Evolutionary conservation across 805 yeast species (phyloP).

Genomic region (Starmerella floricola): DNA sequence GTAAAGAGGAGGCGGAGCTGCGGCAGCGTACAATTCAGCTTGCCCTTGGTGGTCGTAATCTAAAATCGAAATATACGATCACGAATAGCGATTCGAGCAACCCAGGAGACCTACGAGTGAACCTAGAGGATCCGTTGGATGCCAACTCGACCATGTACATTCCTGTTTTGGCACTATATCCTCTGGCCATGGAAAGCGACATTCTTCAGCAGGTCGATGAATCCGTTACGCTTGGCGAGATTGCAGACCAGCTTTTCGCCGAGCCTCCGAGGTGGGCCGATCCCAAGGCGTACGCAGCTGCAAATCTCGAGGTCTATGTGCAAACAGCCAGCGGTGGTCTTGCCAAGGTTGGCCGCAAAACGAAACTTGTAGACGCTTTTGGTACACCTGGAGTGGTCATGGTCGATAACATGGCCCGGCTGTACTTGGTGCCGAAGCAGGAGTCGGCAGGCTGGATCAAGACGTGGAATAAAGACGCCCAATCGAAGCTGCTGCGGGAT

Average conservation of each 20-base stretch:
- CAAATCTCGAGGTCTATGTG: conserved; percentile 58
- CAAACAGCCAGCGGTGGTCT: conserved; percentile 78
- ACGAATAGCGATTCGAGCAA: conserved; percentile 26
- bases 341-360: conserved; percentile 71
- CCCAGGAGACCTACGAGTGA: conserved; percentile 32
- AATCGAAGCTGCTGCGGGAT: conserved; percentile 10
- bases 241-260: conserved; percentile 47
- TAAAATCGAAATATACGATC: conserved; percentile 7
- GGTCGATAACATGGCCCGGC: conserved; percentile 57
- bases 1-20: conserved; percentile 1
- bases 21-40: conserved; percentile 32
- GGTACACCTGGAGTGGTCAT: conserved; percentile 62
- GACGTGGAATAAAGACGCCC: conserved; percentile 26
- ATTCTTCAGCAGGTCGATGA: conserved; percentile 67
- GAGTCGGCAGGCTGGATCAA: conserved; percentile 53
- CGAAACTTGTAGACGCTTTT: conserved; percentile 51
- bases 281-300: conserved; percentile 40
- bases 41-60: conserved; percentile 51
- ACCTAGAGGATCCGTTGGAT: conserved; percentile 26
- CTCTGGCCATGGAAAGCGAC: conserved; percentile 75
- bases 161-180: conserved; percentile 72
- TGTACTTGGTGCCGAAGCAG: conserved; percentile 68
- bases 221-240: conserved; percentile 49
- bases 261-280: conserved; percentile 62
- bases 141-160: conserved; percentile 62